Evolutionary conservation across 768 basidiomycete genomes (phyloP).

Genomic region (Dentipellis fragilis): DNA sequence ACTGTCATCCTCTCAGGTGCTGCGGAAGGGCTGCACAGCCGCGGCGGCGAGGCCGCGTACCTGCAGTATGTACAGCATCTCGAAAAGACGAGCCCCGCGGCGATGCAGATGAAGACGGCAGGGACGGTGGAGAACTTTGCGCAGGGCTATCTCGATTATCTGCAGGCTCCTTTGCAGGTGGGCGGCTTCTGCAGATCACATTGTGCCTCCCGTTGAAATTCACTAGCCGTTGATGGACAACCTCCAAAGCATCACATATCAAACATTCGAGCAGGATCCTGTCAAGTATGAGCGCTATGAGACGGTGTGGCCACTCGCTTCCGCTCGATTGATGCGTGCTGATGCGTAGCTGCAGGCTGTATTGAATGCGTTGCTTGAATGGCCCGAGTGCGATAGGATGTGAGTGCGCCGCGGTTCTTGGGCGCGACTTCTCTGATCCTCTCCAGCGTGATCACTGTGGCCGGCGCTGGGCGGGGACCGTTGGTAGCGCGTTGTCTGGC

Average conservation of each 20-base stretch:
- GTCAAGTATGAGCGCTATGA: conserved; percentile 95
- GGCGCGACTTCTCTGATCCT: not conserved
- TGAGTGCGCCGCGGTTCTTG: conserved; percentile 28
- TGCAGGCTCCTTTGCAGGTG: conserved; percentile 91
- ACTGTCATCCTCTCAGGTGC: conserved; percentile 75
- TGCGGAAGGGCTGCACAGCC: conserved; percentile 49
- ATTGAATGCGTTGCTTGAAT: conserved; percentile 67
- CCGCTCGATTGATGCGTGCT: not conserved
- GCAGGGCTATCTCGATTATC: conserved; percentile 87
- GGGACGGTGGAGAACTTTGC: conserved; percentile 87
- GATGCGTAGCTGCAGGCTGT: conserved; percentile 46
- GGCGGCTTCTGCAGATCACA: conserved; percentile 12
- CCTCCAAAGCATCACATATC: conserved; percentile 89
- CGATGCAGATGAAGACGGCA: conserved; percentile 50
- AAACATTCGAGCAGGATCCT: conserved; percentile 96
- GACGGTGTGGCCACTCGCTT: conserved; percentile 43
- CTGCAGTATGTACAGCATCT: conserved; percentile 80
- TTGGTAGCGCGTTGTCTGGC: conserved; percentile 76
- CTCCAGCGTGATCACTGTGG: conserved; percentile 73
- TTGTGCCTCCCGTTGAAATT: not conserved
- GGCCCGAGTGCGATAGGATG: conserved; percentile 51
- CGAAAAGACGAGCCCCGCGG: conserved; percentile 63
- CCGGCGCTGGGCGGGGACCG: conserved; percentile 92
- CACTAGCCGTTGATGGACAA: conserved; percentile 95
- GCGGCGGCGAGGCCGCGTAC: conserved; percentile 83